These are phyloP conservation scores for Barnettozyma salicaria DNA, from an alignment of 805 yeast species.

Conservation along the genomic window DNA sequence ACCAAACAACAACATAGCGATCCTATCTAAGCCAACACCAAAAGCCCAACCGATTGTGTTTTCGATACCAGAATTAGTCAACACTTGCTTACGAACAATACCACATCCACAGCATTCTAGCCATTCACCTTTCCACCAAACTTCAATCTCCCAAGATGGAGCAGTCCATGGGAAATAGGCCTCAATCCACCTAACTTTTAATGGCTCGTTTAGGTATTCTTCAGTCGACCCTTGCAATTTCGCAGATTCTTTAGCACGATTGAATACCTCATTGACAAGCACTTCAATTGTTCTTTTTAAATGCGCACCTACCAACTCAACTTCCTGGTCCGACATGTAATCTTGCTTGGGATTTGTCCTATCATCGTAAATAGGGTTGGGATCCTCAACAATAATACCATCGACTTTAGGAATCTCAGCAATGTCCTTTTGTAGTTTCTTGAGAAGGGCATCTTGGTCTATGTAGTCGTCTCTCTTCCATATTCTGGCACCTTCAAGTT, in stretches of 20 bases:
- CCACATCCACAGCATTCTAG: constrained; percentile 97
- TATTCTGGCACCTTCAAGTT: constrained; percentile 91
- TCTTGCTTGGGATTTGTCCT: constrained; percentile 79
- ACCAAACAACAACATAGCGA: constrained; percentile 93
- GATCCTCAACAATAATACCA: constrained; percentile 73
- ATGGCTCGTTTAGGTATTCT: constrained; percentile 62
- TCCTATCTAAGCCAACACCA: constrained; percentile 90
- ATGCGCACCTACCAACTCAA: constrained; percentile 64
- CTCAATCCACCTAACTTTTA: constrained; percentile 89
- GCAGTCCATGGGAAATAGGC: constrained; percentile 98
- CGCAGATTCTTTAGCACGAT: constrained; percentile 59
- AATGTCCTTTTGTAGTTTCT: constrained; percentile 51
- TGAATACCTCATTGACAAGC: constrained; percentile 76
- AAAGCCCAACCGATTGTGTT: constrained; percentile 92
- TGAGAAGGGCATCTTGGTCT: constrained; percentile 30
- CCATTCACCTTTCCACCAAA: constrained; percentile 99
- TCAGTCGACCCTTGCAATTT: constrained; percentile 50
- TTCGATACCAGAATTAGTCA: constrained; percentile 62
- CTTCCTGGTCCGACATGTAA: constrained; percentile 65
- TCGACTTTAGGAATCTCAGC: constrained; percentile 58
- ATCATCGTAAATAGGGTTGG: constrained; percentile 43
- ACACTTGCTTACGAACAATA: constrained; percentile 71
- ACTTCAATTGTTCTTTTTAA: constrained; percentile 82
- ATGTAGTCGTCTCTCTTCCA: constrained; percentile 54
- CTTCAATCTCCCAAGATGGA: constrained; percentile 97